Percentiles rank a stretch among this genome's conserved stretches.
Evolutionary conservation across 345 rosid genomes (phyloP).

Genomic region (Moricandia arvensis): DNA sequence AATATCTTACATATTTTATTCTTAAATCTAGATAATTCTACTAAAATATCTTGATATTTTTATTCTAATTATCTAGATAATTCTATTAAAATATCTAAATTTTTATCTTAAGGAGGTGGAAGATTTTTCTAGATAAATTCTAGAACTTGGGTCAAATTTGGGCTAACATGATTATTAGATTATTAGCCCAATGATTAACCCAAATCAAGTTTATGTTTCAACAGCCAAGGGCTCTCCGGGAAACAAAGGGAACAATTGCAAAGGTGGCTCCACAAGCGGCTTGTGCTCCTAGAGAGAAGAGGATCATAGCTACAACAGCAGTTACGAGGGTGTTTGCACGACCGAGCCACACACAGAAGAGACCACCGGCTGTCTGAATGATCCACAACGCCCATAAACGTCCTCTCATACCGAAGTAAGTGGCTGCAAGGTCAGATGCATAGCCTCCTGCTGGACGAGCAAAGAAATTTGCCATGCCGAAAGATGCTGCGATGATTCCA

Average conservation of each 20-base stretch:
- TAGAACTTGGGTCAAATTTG: too few species aligned
- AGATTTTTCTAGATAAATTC: too few species aligned
- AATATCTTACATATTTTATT: too few species aligned
- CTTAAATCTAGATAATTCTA: too few species aligned
- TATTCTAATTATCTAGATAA: too few species aligned
- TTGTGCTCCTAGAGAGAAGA: conserved; percentile 58
- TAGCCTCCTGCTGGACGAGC: conserved; percentile 56
- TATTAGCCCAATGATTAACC: too few species aligned
- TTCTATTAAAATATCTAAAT: too few species aligned
- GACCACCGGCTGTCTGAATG: conserved; percentile 57
- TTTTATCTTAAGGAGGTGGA: too few species aligned
- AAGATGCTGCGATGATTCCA: conserved; percentile 53
- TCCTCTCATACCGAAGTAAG: conserved; percentile 52
- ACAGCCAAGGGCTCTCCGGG: conserved; percentile 53
- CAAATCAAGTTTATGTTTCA: too few species aligned
- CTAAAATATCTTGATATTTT: too few species aligned
- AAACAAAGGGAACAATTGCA: conserved; percentile 55
- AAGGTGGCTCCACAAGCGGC: conserved; percentile 62
- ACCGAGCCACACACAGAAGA: conserved; percentile 54
- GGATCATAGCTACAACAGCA: conserved; percentile 47
- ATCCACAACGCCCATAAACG: conserved; percentile 54
- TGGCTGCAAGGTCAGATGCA: conserved; percentile 45
- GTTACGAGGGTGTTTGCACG: conserved; percentile 37
- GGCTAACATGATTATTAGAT: too few species aligned
- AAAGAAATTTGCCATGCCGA: conserved; percentile 58